Base-by-base conservation (phyloP, 306 rosid genomes). In the Senna tora region DNA sequence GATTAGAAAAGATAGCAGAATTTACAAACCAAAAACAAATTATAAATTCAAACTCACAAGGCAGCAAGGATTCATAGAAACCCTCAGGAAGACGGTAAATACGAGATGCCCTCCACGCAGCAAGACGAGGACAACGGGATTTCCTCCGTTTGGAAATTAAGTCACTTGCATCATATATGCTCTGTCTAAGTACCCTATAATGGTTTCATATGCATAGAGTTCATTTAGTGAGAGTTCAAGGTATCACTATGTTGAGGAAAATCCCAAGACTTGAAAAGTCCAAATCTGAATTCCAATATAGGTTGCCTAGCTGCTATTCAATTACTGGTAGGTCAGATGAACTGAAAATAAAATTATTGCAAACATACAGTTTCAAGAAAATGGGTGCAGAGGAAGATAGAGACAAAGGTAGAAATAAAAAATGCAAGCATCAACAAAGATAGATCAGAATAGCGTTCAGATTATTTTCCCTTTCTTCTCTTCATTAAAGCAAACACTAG, bases 121-220 rank as follows among this genome's bases (percentile, higher is more conserved):
- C 54, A 65, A 53, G 79, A 38, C 69, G 67, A 77, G 84, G 73
- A 63, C 5, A 63, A 30, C 53, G 79, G 45, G 72, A 68, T 79
- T 80, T 81, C 72, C 77, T 86, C 70, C 90, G 80, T 75, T 80
- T 77, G 65, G 80, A 67, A 77, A 91, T 67, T 76, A 91, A 67
- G 79, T 84, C 89, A 22, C 86, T 82, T 20, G 91, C 58, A 60
- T 87, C 87, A 10, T 9, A 6, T 75, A 87, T 77, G 66, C 83
- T 46, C 80, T 70, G 66, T 77, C 39, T 85, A 70, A 91, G 57
- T 42, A 65, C 76, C 85, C 98, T 94, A 90, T 69, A 69, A 85
- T 20, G 28, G 53, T 71, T 79, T 47, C 76, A 54, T 63, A 80
- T 53, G 52, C 50, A 68, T 25, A 9, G 4, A 9, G 13, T 57